Evolutionary conservation across 805 yeast genomes (phyloP).

Genomic region (Starmerella sp.): DNA sequence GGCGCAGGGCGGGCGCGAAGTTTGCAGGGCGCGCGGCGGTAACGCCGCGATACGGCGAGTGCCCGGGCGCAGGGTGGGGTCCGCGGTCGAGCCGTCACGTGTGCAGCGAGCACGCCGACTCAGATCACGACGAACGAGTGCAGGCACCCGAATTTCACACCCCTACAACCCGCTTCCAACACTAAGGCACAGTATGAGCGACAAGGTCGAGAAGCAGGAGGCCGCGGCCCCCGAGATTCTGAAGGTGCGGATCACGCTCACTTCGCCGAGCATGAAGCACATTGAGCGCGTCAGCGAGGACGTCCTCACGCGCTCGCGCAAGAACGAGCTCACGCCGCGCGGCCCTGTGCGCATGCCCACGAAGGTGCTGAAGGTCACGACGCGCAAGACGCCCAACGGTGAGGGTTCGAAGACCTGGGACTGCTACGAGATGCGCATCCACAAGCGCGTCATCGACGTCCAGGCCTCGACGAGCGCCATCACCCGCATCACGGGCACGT

Average conservation of each 20-base stretch:
- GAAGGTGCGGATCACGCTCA: conserved; percentile 98
- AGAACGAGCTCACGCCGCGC: conserved; percentile 69
- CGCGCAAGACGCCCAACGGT: conserved; percentile 99
- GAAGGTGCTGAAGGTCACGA: conserved; percentile 92
- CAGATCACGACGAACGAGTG: not conserved
- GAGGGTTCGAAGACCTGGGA: conserved; percentile 99
- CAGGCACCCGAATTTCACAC: conserved; percentile 3
- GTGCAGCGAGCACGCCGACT: not conserved
- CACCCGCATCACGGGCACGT: conserved; percentile 93
- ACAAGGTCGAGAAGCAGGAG: conserved; percentile 61
- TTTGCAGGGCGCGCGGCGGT: no score
- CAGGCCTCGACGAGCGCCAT: conserved; percentile 90
- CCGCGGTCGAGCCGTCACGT: not conserved
- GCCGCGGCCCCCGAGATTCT: conserved; percentile 65
- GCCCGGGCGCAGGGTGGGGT: no score
- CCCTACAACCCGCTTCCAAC: conserved; percentile 6
- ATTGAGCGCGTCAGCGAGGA: conserved; percentile 89
- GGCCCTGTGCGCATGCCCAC: conserved; percentile 99
- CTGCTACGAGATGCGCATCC: conserved; percentile 98
- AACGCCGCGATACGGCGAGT: no score
- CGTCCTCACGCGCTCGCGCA: conserved; percentile 80
- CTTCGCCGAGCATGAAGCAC: conserved; percentile 97
- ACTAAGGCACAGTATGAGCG: conserved; percentile 26
- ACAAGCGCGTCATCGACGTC: conserved; percentile 98
- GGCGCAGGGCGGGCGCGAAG: not conserved